These are phyloP conservation scores for Cytospora chrysosperma DNA, from an alignment of 2,329 filamentous ascomycete genomes.

Conservation along the genomic window DNA sequence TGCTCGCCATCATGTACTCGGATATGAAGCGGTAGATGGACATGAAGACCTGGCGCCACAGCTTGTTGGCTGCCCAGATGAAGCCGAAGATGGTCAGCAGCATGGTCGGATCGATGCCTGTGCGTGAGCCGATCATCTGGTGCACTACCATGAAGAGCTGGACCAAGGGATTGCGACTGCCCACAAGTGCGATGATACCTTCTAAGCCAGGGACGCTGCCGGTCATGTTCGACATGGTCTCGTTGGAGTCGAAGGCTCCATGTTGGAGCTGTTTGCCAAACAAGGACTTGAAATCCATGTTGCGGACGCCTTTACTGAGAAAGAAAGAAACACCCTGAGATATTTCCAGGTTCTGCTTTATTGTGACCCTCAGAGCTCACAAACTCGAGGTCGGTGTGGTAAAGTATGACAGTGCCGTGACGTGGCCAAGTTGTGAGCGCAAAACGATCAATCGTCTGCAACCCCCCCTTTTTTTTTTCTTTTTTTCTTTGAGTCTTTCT, in stretches of 20 bases:
- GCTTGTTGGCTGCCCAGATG: constrained; percentile 46
- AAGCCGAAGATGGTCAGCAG: constrained; percentile 47
- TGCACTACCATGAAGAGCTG: constrained; percentile 45
- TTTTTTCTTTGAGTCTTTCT: neutral
- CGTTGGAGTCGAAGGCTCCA: constrained; percentile 27
- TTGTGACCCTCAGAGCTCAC: neutral
- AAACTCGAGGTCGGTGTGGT: neutral
- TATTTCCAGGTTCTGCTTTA: neutral
- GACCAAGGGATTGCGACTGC: constrained; percentile 43
- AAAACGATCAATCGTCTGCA: neutral
- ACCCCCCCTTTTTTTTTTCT: too few species aligned
- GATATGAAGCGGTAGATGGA: constrained; percentile 36
- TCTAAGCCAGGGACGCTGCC: constrained; percentile 35
- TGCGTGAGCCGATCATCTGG: constrained; percentile 41
- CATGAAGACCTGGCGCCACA: constrained; percentile 38
- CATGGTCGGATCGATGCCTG: constrained; percentile 50
- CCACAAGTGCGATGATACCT: constrained; percentile 45
- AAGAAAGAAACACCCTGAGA: neutral
- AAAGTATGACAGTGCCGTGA: neutral
- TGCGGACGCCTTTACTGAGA: neutral
- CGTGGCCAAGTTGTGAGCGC: neutral
- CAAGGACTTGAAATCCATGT: constrained; percentile 31
- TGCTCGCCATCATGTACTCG: constrained; percentile 49
- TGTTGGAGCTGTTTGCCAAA: constrained; percentile 26
- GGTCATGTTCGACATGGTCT: constrained; percentile 23